phyloP scores from a whole-genome alignment of 78 protist genomes.

The Chrysochromulina tobinii region DNA sequence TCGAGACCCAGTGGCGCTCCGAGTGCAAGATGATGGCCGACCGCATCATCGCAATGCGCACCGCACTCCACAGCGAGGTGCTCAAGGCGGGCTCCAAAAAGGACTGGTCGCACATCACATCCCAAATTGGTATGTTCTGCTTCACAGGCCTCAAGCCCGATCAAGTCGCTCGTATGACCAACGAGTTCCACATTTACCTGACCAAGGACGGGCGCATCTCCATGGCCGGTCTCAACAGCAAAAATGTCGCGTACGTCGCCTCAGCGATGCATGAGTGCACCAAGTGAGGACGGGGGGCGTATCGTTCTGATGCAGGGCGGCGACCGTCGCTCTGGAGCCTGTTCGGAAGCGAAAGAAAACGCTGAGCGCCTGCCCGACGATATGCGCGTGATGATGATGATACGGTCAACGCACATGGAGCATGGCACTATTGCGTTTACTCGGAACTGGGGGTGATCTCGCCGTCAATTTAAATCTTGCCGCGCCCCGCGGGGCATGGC shows the following conservation, averaged over 20 bases:
- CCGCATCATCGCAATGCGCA: slow-evolving; percentile 85
- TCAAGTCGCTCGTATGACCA: slow-evolving; percentile 32
- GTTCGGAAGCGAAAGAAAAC: no score
- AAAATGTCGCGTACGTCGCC: background rate
- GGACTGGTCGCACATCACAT: slow-evolving; percentile 91
- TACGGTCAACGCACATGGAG: no score
- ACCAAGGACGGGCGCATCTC: slow-evolving; percentile 91
- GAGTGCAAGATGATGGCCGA: slow-evolving; percentile 65
- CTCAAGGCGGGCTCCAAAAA: background rate
- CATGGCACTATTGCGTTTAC: no score
- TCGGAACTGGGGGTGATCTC: no score
- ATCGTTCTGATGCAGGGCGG: no score
- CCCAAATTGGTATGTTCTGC: slow-evolving; percentile 98
- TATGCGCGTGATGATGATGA: no score
- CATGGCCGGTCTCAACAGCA: slow-evolving; percentile 82
- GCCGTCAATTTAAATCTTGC: no score
- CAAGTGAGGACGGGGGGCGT: background rate
- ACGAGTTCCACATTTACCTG: slow-evolving; percentile 81
- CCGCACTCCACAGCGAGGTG: slow-evolving; percentile 20
- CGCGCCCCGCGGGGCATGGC: no score
- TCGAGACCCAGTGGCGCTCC: background rate
- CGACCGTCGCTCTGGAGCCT: no score
- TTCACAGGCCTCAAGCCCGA: slow-evolving; percentile 81
- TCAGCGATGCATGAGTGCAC: background rate
- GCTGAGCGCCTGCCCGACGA: no score